phyloP scores from a whole-genome alignment of 345 rosid genomes.

The Linum lewisii region DNA sequence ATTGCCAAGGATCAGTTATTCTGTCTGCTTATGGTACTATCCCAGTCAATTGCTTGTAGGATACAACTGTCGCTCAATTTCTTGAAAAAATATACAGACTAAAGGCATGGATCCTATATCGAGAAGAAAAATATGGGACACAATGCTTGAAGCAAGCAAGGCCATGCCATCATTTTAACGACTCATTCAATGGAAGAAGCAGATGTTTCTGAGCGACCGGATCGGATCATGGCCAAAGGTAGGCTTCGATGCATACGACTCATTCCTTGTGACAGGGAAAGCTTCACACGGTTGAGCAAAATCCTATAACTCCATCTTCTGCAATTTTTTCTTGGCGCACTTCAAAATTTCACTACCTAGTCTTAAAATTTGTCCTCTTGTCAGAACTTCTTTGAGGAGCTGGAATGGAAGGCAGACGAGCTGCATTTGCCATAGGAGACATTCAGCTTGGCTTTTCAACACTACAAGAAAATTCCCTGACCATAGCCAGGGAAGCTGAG shows the following conservation, averaged over 20 bases:
- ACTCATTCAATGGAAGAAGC: conserved; percentile 8
- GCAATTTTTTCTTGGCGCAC: no score
- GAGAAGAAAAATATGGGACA: conserved; percentile 2
- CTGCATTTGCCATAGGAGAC: conserved; percentile 62
- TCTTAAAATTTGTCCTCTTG: conserved; percentile 5
- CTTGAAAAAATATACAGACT: conserved; percentile 3
- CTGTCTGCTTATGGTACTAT: conserved; percentile 93
- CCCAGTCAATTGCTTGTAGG: conserved; percentile 66
- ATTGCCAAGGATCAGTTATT: conserved; percentile 74
- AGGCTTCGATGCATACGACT: conserved; percentile 53
- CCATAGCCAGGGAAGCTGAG: conserved; percentile 83
- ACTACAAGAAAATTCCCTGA: conserved; percentile 88
- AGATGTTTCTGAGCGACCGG: conserved; percentile 4
- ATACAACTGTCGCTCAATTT: conserved; percentile 54
- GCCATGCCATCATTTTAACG: conserved; percentile 2
- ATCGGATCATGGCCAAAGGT: conserved; percentile 7
- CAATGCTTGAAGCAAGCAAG: neutral
- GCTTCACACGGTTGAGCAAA: conserved; percentile 42
- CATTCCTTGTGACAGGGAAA: conserved; percentile 73
- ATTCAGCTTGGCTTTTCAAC: conserved; percentile 89
- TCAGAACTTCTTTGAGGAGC: conserved; percentile 60
- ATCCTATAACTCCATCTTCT: neutral
- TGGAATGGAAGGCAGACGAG: conserved; percentile 57
- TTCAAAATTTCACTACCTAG: neutral
- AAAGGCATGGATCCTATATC: conserved; percentile 6